Base-by-base conservation (phyloP, 2,329 filamentous ascomycete species). In the Fusarium verrucosum region DNA sequence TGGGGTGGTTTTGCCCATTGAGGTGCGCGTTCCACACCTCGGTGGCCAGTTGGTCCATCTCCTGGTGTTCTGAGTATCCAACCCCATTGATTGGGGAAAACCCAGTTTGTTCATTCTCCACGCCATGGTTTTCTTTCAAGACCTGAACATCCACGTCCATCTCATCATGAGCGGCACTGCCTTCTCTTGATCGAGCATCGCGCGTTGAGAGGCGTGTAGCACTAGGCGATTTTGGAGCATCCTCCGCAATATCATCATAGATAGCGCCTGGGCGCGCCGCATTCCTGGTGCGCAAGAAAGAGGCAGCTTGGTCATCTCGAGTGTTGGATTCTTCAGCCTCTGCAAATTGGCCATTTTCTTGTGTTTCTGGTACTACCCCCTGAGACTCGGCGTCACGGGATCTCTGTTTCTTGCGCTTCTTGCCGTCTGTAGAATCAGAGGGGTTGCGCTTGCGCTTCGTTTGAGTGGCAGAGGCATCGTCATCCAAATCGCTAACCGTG, bases 11-110 rank as follows among this genome's bases (percentile, higher is more conserved):
- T 28, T 77, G 72, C 5, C 62, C 71, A 13, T 73, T 76, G 44
- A 73, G 58, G 37, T 76, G 72, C 43, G 76, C 74, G 28, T 72
- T 70, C 76, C 72, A 77, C 20, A 77, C 75, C 53, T 78, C 72
- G 38, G 73, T 68, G 4, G 76, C 75, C 26, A 78, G 54, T 38
- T 62, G 70, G 45, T 73, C 73, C 3, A 75, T 64, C 42, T 77
- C 70, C 7, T 58, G 55, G 16, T 74, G 66, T 14, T 52, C 42
- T 20, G 17, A 43, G 32, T 44, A 49, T 6, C 45, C 59, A 13
- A 46, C 30, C 20, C 58, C 58, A n/a, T 63, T 62, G 25, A 42
- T 36, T 36, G 33, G 37, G 22, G 36, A 55, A 22, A 51, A 40
- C 2, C 59, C 64, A 23, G 55, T 58, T 19, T 50, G 43, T 22